A percentile compares a stretch with the other conserved stretches of the same genome.
These are phyloP conservation scores for Vairimorpha apis DNA, from an alignment of 371 early-diverging fungal species.

Conservation along the genomic window DNA sequence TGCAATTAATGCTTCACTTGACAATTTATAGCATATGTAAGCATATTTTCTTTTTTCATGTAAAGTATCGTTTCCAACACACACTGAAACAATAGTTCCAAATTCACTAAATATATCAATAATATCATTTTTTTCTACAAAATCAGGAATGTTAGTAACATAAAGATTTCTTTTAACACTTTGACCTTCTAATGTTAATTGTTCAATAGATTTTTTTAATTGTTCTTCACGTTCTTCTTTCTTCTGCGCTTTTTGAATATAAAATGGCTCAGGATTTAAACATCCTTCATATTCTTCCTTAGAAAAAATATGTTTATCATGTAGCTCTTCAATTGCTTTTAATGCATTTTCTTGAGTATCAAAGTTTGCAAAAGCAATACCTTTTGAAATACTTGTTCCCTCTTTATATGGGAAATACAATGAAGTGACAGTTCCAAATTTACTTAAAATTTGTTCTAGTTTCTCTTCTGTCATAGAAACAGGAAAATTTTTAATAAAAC, in stretches of 20 bases:
- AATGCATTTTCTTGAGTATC: conserved; percentile 85
- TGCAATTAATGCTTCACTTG: conserved; percentile 60
- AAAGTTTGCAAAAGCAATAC: conserved; percentile 97
- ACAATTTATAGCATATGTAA: conserved; percentile 57
- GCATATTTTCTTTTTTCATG: conserved; percentile 52
- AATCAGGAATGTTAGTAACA: conserved; percentile 84
- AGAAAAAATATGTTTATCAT: conserved; percentile 86
- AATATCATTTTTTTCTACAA: conserved; percentile 73
- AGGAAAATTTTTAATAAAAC: conserved; percentile 63
- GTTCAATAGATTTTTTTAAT: conserved; percentile 67
- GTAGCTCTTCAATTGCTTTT: conserved; percentile 85
- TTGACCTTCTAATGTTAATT: conserved; percentile 35
- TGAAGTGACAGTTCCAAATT: conserved; percentile 60
- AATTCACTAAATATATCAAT: conserved; percentile 72
- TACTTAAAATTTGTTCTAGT: conserved; percentile 38
- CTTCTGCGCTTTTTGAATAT: conserved; percentile 92
- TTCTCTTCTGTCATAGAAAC: conserved; percentile 38
- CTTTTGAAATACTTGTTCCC: conserved; percentile 72
- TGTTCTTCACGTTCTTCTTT: conserved; percentile 92
- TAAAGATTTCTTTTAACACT: conserved; percentile 74
- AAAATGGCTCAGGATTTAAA: conserved; percentile 76
- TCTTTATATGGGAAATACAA: conserved; percentile 58
- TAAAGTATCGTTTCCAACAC: conserved; percentile 38
- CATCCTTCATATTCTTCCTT: conserved; percentile 64
- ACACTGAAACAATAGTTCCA: conserved; percentile 65